Conservation (phyloP, 1,284 basidiomycete genomes). For the Mycosarcoma maydis region DNA sequence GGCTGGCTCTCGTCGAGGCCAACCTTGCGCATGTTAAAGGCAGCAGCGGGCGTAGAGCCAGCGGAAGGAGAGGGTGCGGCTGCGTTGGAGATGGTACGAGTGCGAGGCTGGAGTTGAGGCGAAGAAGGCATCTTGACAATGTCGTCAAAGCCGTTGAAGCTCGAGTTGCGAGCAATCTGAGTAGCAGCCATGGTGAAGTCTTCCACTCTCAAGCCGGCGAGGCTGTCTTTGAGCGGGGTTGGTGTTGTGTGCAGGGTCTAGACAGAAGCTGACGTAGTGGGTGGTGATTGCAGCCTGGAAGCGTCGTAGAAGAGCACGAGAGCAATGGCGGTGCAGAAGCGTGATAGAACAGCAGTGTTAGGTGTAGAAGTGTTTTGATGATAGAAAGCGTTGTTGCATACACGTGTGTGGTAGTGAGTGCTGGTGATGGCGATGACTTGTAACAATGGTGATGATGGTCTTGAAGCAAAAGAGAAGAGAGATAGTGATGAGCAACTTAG, state of each 20-base stretch:
- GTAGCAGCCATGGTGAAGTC: constrained; percentile 40
- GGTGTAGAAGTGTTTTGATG: no score
- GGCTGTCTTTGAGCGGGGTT: constrained; percentile 32
- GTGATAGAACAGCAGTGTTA: no score
- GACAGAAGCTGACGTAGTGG: neutral
- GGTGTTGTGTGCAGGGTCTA: no score
- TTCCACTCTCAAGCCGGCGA: constrained; percentile 30
- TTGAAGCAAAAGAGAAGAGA: neutral
- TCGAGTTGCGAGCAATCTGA: constrained; percentile 44
- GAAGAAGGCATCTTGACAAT: constrained; percentile 50
- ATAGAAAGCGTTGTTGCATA: no score
- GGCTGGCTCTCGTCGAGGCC: constrained; percentile 53
- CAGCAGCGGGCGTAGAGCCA: constrained; percentile 1
- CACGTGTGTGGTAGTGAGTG: no score
- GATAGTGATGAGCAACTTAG: neutral
- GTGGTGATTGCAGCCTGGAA: neutral
- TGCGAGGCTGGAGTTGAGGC: constrained; percentile 27
- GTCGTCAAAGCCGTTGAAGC: constrained; percentile 48
- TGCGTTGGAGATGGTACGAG: constrained; percentile 24
- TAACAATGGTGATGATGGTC: neutral
- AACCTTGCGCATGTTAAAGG: constrained; percentile 51
- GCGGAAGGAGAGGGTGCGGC: neutral
- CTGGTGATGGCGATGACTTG: no score
- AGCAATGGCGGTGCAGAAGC: no score
- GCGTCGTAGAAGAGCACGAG: no score